Percentiles rank a stretch among this genome's conserved stretches.
These are phyloP conservation scores for Chlorella sorokiniana DNA, from an alignment of 139 green algal genomes.

Conservation along the genomic window DNA sequence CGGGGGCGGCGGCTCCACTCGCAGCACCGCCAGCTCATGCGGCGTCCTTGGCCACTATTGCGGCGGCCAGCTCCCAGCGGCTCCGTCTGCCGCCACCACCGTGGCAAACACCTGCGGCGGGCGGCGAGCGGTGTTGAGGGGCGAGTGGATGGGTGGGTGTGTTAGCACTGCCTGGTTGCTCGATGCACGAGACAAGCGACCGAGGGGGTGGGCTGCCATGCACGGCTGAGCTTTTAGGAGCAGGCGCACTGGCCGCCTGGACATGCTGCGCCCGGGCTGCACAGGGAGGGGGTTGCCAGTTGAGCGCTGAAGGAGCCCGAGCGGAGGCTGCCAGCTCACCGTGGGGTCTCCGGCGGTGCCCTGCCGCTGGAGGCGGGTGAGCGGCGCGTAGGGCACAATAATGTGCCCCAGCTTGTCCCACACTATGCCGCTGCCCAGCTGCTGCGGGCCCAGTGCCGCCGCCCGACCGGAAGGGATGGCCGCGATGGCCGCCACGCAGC, in stretches of 20 bases:
- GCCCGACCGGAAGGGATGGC: not conserved
- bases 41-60: constrained; percentile 13
- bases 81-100: constrained; percentile 7
- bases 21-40: constrained; percentile 12
- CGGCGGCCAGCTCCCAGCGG: not conserved
- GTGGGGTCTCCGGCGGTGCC: not conserved
- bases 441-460: constrained; percentile 7
- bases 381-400: constrained; percentile 3
- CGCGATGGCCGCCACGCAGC: not conserved
- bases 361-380: constrained; percentile 11
- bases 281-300: no score
- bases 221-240: no score
- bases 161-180: no score
- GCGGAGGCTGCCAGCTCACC: not conserved
- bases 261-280: no score
- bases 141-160: not conserved
- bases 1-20: constrained; percentile 3
- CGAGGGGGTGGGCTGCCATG: no score
- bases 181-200: no score
- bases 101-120: constrained; percentile 10
- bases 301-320: no score
- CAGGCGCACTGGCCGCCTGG: no score
- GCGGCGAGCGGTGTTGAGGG: not conserved
- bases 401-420: constrained; percentile 17
- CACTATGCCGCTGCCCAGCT: constrained; percentile 12